Evolutionary conservation across 495 filamentous ascomycete genomes (phyloP).

Genomic region (Trichoderma gamsii): DNA sequence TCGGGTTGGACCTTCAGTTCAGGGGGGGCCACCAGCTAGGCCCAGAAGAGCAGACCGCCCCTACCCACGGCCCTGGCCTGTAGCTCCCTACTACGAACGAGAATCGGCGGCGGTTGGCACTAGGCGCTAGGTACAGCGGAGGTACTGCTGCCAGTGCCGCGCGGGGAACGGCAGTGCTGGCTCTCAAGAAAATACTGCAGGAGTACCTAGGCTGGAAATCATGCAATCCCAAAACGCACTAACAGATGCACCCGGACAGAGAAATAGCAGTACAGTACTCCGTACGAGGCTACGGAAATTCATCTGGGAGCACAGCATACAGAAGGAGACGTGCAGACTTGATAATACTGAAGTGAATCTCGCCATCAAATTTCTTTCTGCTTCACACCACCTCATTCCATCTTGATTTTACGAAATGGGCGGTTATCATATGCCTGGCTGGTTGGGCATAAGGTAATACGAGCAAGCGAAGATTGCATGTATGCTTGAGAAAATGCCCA

Average conservation of each 20-base stretch:
- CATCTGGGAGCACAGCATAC: not conserved
- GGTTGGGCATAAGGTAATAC: too few relatives aligned
- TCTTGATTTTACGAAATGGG: too few relatives aligned
- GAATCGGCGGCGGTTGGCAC: not conserved
- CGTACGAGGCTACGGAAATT: not conserved
- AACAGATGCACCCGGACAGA: not conserved
- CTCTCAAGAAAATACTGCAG: not conserved
- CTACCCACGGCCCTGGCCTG: constrained; percentile 1
- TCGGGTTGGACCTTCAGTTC: not conserved
- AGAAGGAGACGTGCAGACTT: too few relatives aligned
- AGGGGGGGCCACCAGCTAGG: constrained; percentile 1
- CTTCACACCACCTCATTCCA: too few relatives aligned
- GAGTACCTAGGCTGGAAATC: not conserved
- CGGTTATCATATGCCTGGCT: too few relatives aligned
- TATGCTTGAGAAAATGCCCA: too few relatives aligned
- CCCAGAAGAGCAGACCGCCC: constrained; percentile 11
- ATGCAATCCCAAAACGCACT: constrained; percentile 6
- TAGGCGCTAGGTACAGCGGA: not conserved
- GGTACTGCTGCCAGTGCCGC: not conserved
- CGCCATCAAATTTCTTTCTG: too few relatives aligned
- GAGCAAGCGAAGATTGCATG: too few relatives aligned
- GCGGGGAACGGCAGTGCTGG: not conserved
- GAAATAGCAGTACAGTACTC: not conserved
- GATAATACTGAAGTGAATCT: too few relatives aligned
- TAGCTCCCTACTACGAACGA: not conserved